These are phyloP conservation scores for Salvia miltiorrhiza DNA, from an alignment of 257 asterid genomes.

Conservation along the genomic window DNA sequence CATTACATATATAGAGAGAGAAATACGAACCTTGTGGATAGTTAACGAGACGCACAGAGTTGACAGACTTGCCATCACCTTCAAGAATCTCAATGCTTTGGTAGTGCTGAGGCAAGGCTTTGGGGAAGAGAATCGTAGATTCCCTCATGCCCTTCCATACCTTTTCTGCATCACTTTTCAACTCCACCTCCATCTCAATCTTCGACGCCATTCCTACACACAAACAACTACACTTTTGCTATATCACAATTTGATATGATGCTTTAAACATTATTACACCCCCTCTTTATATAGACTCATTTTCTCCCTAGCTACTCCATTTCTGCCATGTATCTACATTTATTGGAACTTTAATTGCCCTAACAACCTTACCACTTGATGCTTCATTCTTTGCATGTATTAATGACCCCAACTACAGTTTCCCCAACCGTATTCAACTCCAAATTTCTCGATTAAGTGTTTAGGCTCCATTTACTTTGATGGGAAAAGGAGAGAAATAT, in stretches of 20 bases:
- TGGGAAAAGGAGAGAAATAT: no score
- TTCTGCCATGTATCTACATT: conserved; percentile 16
- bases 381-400: background rate
- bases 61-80: conserved; percentile 74
- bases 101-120: conserved; percentile 60
- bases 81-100: conserved; percentile 63
- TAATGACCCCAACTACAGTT: no score
- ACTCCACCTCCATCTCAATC: conserved; percentile 62
- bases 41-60: conserved; percentile 57
- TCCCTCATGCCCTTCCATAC: conserved; percentile 61
- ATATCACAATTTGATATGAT: background rate
- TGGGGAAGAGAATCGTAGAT: conserved; percentile 59
- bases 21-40: conserved; percentile 49
- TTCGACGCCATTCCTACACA: conserved; percentile 43
- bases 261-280: background rate
- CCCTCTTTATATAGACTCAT: conserved; percentile 18
- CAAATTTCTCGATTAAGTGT: no score
- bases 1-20: no score
- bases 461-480: no score
- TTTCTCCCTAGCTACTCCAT: background rate
- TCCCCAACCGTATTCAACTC: no score
- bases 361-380: conserved; percentile 5
- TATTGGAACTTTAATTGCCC: no score
- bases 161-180: conserved; percentile 51
- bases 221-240: no score